Conservation (phyloP, 140 eudicot genomes). For the Flaveria floridana region DNA sequence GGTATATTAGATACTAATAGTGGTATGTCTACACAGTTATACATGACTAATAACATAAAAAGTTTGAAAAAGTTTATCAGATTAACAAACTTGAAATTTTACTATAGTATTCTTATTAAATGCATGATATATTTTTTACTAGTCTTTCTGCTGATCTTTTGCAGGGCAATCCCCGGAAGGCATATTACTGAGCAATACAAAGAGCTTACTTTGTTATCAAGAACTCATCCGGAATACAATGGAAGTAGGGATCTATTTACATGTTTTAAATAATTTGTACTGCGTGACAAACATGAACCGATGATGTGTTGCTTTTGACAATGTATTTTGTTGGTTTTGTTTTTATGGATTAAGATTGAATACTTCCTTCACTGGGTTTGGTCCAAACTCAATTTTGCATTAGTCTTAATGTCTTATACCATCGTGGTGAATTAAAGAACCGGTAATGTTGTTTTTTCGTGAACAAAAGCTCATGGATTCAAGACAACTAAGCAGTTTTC, state of each 20-base stretch:
- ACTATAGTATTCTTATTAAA: not conserved
- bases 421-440: not conserved
- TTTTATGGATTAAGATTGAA: slow-evolving; percentile 10
- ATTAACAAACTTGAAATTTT: not conserved
- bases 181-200: slow-evolving; percentile 51
- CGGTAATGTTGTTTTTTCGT: not conserved
- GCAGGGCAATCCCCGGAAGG: slow-evolving; percentile 72
- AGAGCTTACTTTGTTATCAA: slow-evolving; percentile 15
- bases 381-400: not conserved
- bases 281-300: slow-evolving; percentile 9
- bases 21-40: not conserved
- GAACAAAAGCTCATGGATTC: not conserved
- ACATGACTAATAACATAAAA: not conserved
- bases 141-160: slow-evolving; percentile 14
- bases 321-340: slow-evolving; percentile 14
- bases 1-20: not conserved
- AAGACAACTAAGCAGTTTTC: too few species aligned
- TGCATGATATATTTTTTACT: not conserved
- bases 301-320: slow-evolving; percentile 21
- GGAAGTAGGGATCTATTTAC: slow-evolving; percentile 23
- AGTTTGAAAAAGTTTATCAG: not conserved
- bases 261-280: slow-evolving; percentile 17
- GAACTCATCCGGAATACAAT: slow-evolving; percentile 15
- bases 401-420: not conserved
- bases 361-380: slow-evolving; percentile 2